Percentiles rank a stretch among this genome's conserved stretches.
Evolutionary conservation across 257 asterid genomes (phyloP).

Genomic region (Plectranthus barbatus): DNA sequence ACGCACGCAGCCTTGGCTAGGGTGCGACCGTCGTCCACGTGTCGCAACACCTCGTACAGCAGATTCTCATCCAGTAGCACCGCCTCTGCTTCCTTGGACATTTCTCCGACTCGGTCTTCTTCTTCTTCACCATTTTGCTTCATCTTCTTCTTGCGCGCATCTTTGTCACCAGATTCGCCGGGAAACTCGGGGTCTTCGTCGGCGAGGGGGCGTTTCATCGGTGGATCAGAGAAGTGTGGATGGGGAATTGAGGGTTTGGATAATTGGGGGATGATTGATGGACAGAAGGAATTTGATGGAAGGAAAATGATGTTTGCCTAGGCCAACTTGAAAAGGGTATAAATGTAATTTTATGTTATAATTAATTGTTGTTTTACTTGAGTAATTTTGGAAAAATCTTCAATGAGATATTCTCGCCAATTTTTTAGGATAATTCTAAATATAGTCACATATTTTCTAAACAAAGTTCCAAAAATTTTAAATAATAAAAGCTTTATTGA

Average conservation of each 20-base stretch:
- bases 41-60: constrained; percentile 73
- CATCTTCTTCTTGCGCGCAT: constrained; percentile 35
- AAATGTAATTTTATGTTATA: too few species aligned
- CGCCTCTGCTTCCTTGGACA: constrained; percentile 35
- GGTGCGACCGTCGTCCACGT: constrained; percentile 83
- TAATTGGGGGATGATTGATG: constrained; percentile 17
- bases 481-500: too few species aligned
- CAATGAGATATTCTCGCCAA: too few species aligned
- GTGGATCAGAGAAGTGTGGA: constrained; percentile 18
- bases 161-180: not conserved
- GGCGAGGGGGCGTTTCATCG: constrained; percentile 47
- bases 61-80: constrained; percentile 75
- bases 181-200: constrained; percentile 11
- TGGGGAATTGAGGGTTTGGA: constrained; percentile 15
- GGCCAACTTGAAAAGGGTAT: too few species aligned
- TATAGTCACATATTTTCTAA: too few species aligned
- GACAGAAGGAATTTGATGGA: constrained; percentile 7
- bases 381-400: too few species aligned
- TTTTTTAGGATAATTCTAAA: too few species aligned
- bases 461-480: too few species aligned
- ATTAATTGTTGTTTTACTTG: too few species aligned
- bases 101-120: constrained; percentile 11
- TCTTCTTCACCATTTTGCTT: constrained; percentile 18
- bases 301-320: too few species aligned
- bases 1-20: constrained; percentile 84